Conservation (phyloP, 202 grass and related monocot genomes). For the Carex arenaria region DNA sequence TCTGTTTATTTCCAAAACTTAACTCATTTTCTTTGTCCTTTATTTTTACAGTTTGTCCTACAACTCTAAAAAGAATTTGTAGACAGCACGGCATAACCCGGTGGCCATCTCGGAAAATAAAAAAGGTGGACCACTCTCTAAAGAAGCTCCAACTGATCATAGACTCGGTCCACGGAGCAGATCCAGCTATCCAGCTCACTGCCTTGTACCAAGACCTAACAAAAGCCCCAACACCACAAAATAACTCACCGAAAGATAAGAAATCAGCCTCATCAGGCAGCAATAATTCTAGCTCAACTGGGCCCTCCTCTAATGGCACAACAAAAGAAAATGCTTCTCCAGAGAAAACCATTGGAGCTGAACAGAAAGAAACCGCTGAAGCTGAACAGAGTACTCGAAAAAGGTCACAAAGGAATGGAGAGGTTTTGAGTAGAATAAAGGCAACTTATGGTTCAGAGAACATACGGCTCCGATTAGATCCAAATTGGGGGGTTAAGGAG, state of each 20-base stretch:
- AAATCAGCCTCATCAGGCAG: constrained; percentile 56
- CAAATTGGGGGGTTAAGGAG: constrained; percentile 54
- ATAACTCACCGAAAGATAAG: constrained; percentile 60
- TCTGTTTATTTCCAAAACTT: not conserved
- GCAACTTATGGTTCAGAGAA: constrained; percentile 71
- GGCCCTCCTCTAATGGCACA: constrained; percentile 47
- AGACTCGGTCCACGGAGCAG: constrained; percentile 81
- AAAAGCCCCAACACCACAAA: constrained; percentile 45
- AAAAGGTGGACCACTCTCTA: constrained; percentile 94
- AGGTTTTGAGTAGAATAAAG: constrained; percentile 66
- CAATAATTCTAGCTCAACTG: constrained; percentile 55
- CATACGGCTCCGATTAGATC: constrained; percentile 63
- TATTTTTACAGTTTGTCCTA: constrained; percentile 71
- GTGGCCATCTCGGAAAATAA: constrained; percentile 91
- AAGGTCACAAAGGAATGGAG: constrained; percentile 31
- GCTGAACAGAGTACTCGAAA: constrained; percentile 32
- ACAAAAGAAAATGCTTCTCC: constrained; percentile 45
- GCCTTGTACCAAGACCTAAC: constrained; percentile 72
- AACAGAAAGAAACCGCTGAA: constrained; percentile 16
- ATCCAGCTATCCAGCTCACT: constrained; percentile 64
- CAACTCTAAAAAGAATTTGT: constrained; percentile 99
- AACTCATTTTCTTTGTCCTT: not conserved
- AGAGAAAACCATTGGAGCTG: constrained; percentile 30
- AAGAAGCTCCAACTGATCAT: constrained; percentile 88
- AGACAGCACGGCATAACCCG: constrained; percentile 65